These are phyloP conservation scores for Saturnispora quitensis DNA, from an alignment of 805 yeast genomes.

Conservation along the genomic window DNA sequence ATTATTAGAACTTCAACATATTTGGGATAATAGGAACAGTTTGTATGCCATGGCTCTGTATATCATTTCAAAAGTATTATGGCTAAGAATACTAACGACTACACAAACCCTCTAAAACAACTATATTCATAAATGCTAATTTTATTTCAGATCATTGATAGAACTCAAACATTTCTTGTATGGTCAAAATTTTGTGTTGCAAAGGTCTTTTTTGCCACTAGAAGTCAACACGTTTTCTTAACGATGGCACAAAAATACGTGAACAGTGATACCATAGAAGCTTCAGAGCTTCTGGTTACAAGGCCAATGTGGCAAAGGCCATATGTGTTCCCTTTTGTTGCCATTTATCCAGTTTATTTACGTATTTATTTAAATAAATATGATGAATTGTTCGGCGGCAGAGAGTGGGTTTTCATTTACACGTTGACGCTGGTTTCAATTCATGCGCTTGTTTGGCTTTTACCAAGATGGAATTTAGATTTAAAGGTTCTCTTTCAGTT, in stretches of 20 bases:
- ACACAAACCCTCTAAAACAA: too few species aligned
- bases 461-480: slow-evolving; percentile 90
- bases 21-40: too few species aligned
- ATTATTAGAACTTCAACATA: too few species aligned
- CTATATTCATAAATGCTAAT: too few species aligned
- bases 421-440: slow-evolving; percentile 63
- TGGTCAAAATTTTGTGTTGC: not conserved
- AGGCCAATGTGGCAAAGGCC: slow-evolving; percentile 54
- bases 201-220: not conserved
- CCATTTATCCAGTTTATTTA: slow-evolving; percentile 65
- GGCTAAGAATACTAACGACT: too few species aligned
- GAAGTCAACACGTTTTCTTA: not conserved
- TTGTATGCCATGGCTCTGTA: too few species aligned
- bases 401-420: slow-evolving; percentile 94
- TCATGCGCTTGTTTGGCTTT: slow-evolving; percentile 69
- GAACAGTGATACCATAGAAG: slow-evolving; percentile 60
- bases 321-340: slow-evolving; percentile 73
- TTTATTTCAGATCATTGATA: not conserved
- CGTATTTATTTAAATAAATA: slow-evolving; percentile 60
- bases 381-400: slow-evolving; percentile 75
- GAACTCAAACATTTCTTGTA: not conserved
- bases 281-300: slow-evolving; percentile 68
- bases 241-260: slow-evolving; percentile 35
- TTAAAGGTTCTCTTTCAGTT: slow-evolving; percentile 67
- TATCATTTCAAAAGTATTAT: too few species aligned